Percentiles rank a stretch among this genome's conserved stretches.
Evolutionary conservation across 768 basidiomycete species (phyloP).

Genomic region (Tremella yokohamensis): DNA sequence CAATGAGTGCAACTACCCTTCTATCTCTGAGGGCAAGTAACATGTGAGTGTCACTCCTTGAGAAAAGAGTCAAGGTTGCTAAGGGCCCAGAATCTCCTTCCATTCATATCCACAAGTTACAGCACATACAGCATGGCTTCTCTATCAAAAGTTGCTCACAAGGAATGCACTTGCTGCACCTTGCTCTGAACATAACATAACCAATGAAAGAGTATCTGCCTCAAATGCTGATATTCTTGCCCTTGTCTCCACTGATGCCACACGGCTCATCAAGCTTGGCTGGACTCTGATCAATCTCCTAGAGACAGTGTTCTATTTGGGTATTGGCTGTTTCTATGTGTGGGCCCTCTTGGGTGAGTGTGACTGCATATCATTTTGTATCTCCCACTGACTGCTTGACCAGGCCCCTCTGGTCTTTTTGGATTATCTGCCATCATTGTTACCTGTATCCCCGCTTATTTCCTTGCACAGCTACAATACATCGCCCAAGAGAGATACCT

Average conservation of each 20-base stretch:
- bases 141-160: too few species aligned
- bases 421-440: slow-evolving; percentile 28
- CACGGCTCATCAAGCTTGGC: slow-evolving; percentile 12
- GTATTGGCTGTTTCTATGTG: slow-evolving; percentile 26
- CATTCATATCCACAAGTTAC: too few species aligned
- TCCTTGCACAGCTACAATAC: slow-evolving; percentile 30
- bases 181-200: slow-evolving; percentile 6
- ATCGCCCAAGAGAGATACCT: slow-evolving; percentile 25
- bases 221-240: slow-evolving; percentile 38
- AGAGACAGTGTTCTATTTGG: slow-evolving; percentile 27
- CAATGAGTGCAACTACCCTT: too few species aligned
- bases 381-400: neutral
- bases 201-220: slow-evolving; percentile 2
- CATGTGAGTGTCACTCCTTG: too few species aligned
- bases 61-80: too few species aligned
- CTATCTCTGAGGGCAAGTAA: too few species aligned
- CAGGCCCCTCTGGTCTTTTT: slow-evolving; percentile 35
- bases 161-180: slow-evolving; percentile 6
- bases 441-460: slow-evolving; percentile 30
- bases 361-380: neutral
- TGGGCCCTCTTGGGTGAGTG: slow-evolving; percentile 36
- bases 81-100: too few species aligned
- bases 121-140: too few species aligned
- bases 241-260: slow-evolving; percentile 27
- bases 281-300: slow-evolving; percentile 15